Evolutionary conservation across 208 protist species (phyloP).

Genomic region (Trypanosoma cruzi): DNA sequence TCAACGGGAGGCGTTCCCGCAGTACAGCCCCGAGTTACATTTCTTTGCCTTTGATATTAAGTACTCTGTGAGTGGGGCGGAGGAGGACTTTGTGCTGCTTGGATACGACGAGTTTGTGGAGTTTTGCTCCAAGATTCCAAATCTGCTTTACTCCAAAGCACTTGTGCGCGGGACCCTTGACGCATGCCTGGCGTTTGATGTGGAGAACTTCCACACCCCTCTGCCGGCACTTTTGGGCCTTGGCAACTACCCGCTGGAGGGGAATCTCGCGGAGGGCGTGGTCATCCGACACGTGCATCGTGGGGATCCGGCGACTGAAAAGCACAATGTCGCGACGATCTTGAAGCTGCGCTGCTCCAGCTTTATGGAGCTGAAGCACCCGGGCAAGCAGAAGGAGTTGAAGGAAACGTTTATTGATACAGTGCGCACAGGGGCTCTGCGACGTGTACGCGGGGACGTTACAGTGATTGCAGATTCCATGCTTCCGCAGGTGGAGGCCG

Average conservation of each 20-base stretch:
- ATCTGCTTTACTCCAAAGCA: constrained; percentile 72
- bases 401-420: constrained; percentile 90
- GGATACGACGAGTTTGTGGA: constrained; percentile 82
- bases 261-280: constrained; percentile 90
- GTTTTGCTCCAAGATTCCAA: constrained; percentile 68
- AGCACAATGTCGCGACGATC: constrained; percentile 79
- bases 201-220: constrained; percentile 87
- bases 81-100: constrained; percentile 78
- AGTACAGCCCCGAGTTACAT: constrained; percentile 91
- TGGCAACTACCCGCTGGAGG: constrained; percentile 87
- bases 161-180: constrained; percentile 85
- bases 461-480: constrained; percentile 76
- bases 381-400: constrained; percentile 89
- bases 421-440: constrained; percentile 70
- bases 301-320: constrained; percentile 66
- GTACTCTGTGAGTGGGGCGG: constrained; percentile 78
- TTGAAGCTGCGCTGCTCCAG: constrained; percentile 87
- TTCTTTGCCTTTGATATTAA: constrained; percentile 89
- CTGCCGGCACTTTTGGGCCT: constrained; percentile 82
- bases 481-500: constrained; percentile 81
- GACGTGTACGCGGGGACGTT: constrained; percentile 61
- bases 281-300: constrained; percentile 84
- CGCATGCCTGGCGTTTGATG: constrained; percentile 84
- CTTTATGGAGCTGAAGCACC: constrained; percentile 92
- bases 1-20: constrained; percentile 83